Base-by-base conservation (phyloP, 805 yeast genomes). In the Monosporozyma aerobia region DNA sequence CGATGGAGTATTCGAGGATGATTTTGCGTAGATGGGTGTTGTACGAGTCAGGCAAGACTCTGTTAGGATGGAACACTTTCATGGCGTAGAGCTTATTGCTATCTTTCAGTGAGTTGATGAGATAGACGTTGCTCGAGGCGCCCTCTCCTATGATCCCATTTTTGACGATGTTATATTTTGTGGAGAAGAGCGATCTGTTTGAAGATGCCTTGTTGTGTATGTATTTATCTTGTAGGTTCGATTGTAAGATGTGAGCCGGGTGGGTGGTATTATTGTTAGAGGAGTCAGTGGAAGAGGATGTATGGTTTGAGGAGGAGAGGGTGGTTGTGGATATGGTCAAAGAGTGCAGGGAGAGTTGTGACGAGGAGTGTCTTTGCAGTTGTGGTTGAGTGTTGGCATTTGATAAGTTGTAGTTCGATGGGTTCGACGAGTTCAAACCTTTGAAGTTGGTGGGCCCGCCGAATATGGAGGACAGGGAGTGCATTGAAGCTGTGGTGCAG, bases 61-160 rank as follows among this genome's bases (percentile, higher is more conserved):
- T 27, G 23, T 39, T 25, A 23, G 52, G 19, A 43, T 46, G 51
- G 67, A 92, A 90, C 68, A 87, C 86, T 71, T 90, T 90, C 51
- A 92, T 87, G 0, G 98, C 98, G 69, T 79, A 89, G 4, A 87
- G 66, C 55, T 79, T 76, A 25, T 80, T 14, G 22, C n/a, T 77
- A 35, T 22, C 8, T 57, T 82, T 83, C 0, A 77, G 66, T 50
- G 85, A 77, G 54, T 80, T 79, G 54, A 90, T 85, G 51, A 88
- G 76, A 44, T 85, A 78, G n/a, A 90, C 98, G 0, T 94, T 84
- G 1, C 98, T 97, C 25, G 95, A 90, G 1, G 97, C 97, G 13
- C 98, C 98, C 53, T 90, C 82, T 23, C 98, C 98, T 49, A 89
- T 73, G 23, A 84, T 73, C 56, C 78, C 77, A 11, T 95, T 95